Evolutionary conservation across 352 stramenopile genomes (phyloP).

Genomic region (Phytophthora pinifolia): DNA sequence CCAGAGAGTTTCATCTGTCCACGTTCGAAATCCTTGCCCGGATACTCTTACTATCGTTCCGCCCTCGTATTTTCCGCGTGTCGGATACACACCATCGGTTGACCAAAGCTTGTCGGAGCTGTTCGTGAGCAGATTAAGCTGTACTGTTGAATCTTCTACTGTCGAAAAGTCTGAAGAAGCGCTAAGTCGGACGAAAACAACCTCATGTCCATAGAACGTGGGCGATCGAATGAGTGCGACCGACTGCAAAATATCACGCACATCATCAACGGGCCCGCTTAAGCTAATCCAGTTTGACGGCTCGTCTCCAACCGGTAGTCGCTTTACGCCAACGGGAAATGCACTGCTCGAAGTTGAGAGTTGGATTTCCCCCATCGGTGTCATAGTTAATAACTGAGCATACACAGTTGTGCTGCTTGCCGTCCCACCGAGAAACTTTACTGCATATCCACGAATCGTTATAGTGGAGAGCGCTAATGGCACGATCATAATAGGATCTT

Average conservation of each 20-base stretch:
- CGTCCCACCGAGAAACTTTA: slow-evolving; percentile 31
- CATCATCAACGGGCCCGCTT: slow-evolving; percentile 31
- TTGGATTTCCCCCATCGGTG: slow-evolving; percentile 47
- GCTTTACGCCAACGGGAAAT: slow-evolving; percentile 24
- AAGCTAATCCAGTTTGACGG: slow-evolving; percentile 38
- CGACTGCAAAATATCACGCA: slow-evolving; percentile 42
- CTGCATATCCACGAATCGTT: slow-evolving; percentile 44
- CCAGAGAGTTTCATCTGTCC: slow-evolving; percentile 26
- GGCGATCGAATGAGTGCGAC: slow-evolving; percentile 46
- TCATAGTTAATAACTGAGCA: slow-evolving; percentile 51
- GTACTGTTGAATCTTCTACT: slow-evolving; percentile 45
- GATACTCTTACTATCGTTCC: slow-evolving; percentile 43
- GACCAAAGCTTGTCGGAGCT: slow-evolving; percentile 24
- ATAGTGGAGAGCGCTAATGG: slow-evolving; percentile 36
- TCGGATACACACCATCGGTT: slow-evolving; percentile 31
- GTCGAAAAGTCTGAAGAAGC: slow-evolving; percentile 40
- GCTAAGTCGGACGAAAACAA: slow-evolving; percentile 60
- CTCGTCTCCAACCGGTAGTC: slow-evolving; percentile 23
- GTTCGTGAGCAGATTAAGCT: slow-evolving; percentile 40
- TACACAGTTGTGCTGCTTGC: slow-evolving; percentile 28
- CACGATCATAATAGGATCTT: slow-evolving; percentile 46
- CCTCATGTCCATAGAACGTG: slow-evolving; percentile 61
- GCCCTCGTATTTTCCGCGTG: slow-evolving; percentile 35
- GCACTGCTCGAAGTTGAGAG: slow-evolving; percentile 25
- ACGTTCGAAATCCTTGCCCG: slow-evolving; percentile 45